Evolutionary conservation across 495 filamentous ascomycete genomes (phyloP), one percentile per base, ranked within the genome.

Genomic region (Elaphomyces granulatus): DNA sequence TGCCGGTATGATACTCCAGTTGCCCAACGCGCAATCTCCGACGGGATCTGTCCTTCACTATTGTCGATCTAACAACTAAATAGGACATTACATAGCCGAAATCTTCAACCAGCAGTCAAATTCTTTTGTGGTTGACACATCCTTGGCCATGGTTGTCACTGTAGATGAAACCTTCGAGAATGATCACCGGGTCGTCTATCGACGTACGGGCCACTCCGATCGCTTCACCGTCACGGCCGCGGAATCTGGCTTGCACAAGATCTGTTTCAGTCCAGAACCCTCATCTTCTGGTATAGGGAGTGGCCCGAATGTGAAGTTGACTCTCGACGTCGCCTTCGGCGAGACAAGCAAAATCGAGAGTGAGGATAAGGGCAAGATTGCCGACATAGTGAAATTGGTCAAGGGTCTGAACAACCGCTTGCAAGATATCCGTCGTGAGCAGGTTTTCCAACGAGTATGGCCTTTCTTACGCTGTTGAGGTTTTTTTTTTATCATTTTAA

Each of bases 81-180:
- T 47, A 83, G 78, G 87, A 48, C 81, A 87, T 60, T 98, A 82
- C 69, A 74, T 67, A 17, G 86, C 86, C 34, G 77, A 87, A 53
- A 75, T 90, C 54, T 83, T 75, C 64, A 77, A 87, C 58, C 58
- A 75, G 41, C 59, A 70, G 37, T 46, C 58, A 36, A 72, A 71
- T 46, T 54, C 65, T 36, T 96, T 78, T 70, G 48, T 60, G 15
- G 64, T 77, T 39, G 79, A 87, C 60, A 72, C 77, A 46, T 72
- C 72, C 51, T 66, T 95, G 45, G 77, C 70, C 58, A 75, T 98
- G 49, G 80, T 76, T 59, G 90, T 96, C 54, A 87, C 83, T 14
- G 90, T 98, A 41, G 86, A 93, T 47, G 92, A 98, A 67, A 72
- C 79, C 53, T 98, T 98, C 61, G 90, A 96, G 75, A 90, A 94